Evolutionary conservation across 2,329 filamentous ascomycete genomes (phyloP).

Genomic region (Trichoderma pleuroti): DNA sequence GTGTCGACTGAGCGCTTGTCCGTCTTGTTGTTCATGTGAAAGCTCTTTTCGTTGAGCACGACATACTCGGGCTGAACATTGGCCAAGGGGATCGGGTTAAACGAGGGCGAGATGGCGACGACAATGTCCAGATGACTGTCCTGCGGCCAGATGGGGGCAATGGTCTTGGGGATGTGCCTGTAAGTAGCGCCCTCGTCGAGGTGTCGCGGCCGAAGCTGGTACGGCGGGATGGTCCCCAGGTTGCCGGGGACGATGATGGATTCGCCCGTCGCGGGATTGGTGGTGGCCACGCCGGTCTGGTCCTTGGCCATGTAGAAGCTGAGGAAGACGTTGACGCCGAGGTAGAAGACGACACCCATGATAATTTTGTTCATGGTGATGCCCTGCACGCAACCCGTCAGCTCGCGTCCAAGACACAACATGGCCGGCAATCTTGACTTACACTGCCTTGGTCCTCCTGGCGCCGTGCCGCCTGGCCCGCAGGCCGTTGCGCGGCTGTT

Average conservation of each 20-base stretch:
- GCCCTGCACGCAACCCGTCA: constrained; percentile 24
- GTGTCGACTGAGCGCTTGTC: constrained; percentile 76
- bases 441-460: constrained; percentile 26
- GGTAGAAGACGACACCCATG: constrained; percentile 53
- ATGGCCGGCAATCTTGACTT: constrained; percentile 22
- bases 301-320: constrained; percentile 50
- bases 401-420: background rate
- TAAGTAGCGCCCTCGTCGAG: constrained; percentile 61
- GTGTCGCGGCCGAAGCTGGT: constrained; percentile 58
- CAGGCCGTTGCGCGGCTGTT: constrained; percentile 26
- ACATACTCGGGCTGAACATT: constrained; percentile 63
- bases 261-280: constrained; percentile 49
- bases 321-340: constrained; percentile 57
- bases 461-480: constrained; percentile 26
- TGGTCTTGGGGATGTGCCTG: constrained; percentile 61
- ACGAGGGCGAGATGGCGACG: constrained; percentile 77
- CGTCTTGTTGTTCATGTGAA: constrained; percentile 72
- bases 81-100: constrained; percentile 64
- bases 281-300: constrained; percentile 45
- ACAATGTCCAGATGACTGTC: constrained; percentile 77
- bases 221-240: constrained; percentile 59
- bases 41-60: constrained; percentile 76
- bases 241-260: constrained; percentile 52
- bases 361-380: constrained; percentile 45
- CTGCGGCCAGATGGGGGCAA: constrained; percentile 84